phyloP scores from a whole-genome alignment of 768 basidiomycete genomes.

The Mycena pura region DNA sequence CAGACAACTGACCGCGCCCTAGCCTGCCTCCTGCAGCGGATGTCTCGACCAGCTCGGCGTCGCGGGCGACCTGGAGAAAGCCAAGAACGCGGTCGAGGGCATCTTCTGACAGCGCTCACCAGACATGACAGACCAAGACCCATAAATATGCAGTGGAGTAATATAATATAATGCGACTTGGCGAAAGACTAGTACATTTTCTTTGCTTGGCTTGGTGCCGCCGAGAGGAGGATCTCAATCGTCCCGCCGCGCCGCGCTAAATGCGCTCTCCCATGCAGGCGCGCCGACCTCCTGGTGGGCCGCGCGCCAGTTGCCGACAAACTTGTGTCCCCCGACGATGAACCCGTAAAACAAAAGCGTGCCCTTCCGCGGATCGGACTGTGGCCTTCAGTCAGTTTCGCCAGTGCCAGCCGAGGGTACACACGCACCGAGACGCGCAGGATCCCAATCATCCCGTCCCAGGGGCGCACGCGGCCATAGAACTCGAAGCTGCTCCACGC shows the following conservation, averaged over 20 bases:
- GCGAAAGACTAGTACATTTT: no score
- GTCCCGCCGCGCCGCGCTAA: slow-evolving; percentile 61
- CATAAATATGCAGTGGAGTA: slow-evolving; percentile 5
- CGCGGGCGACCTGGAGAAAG: not conserved
- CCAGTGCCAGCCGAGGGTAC: slow-evolving; percentile 21
- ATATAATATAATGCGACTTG: slow-evolving; percentile 3
- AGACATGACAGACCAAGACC: not conserved
- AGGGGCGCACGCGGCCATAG: slow-evolving; percentile 60
- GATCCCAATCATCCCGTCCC: slow-evolving; percentile 66
- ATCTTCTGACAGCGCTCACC: not conserved
- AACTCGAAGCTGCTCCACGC: slow-evolving; percentile 57
- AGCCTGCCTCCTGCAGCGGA: slow-evolving; percentile 11
- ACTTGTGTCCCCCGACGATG: slow-evolving; percentile 64
- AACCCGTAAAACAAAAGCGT: slow-evolving; percentile 72
- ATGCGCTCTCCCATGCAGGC: slow-evolving; percentile 69
- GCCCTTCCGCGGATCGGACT: slow-evolving; percentile 33
- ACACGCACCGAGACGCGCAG: slow-evolving; percentile 47
- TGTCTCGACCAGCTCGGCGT: slow-evolving; percentile 5
- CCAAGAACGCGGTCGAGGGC: slow-evolving; percentile 5
- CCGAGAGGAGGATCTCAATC: slow-evolving; percentile 21
- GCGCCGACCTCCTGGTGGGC: slow-evolving; percentile 49
- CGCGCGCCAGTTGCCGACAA: slow-evolving; percentile 78
- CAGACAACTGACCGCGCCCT: not conserved
- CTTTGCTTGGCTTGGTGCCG: no score
- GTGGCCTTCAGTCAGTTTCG: not conserved